phyloP scores from a whole-genome alignment of 1,284 basidiomycete species.

The Cutaneotrichosporon mucoides region DNA sequence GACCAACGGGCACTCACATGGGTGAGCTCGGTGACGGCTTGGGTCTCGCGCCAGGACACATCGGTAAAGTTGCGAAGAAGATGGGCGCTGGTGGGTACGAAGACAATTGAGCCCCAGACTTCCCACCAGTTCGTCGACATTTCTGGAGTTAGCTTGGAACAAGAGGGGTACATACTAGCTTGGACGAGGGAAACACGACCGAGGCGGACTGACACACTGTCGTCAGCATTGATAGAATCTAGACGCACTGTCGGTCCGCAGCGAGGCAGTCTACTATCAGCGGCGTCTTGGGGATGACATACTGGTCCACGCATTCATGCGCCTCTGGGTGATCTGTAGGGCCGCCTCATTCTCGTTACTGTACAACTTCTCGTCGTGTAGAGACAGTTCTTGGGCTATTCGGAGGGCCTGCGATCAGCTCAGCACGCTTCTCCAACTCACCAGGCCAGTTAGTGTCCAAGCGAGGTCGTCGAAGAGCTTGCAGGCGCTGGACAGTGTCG shows the following conservation, averaged over 20 bases:
- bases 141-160: conserved; percentile 4
- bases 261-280: conserved; percentile 17
- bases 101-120: conserved; percentile 1
- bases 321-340: conserved; percentile 1
- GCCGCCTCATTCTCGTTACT: neutral
- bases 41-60: neutral
- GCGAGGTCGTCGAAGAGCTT: conserved; percentile 24
- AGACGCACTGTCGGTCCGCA: conserved; percentile 19
- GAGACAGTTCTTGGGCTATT: conserved; percentile 20
- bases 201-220: conserved; percentile 21
- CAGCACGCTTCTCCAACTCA: neutral
- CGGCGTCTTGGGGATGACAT: conserved; percentile 2
- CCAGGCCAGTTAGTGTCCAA: conserved; percentile 22
- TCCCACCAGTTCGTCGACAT: conserved; percentile 28
- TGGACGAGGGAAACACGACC: conserved; percentile 20
- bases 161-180: conserved; percentile 3
- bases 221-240: neutral
- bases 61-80: neutral
- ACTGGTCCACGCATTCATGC: conserved; percentile 22
- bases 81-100: neutral
- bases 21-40: conserved; percentile 1
- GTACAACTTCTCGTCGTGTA: conserved; percentile 20
- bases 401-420: conserved; percentile 13
- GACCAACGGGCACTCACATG: conserved; percentile 7
- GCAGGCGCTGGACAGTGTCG: conserved; percentile 7